A percentile compares a stretch with the other conserved stretches of the same genome.
These are phyloP conservation scores for Rhynchosporium secalis DNA, from an alignment of 2,329 filamentous ascomycete genomes.

Conservation along the genomic window DNA sequence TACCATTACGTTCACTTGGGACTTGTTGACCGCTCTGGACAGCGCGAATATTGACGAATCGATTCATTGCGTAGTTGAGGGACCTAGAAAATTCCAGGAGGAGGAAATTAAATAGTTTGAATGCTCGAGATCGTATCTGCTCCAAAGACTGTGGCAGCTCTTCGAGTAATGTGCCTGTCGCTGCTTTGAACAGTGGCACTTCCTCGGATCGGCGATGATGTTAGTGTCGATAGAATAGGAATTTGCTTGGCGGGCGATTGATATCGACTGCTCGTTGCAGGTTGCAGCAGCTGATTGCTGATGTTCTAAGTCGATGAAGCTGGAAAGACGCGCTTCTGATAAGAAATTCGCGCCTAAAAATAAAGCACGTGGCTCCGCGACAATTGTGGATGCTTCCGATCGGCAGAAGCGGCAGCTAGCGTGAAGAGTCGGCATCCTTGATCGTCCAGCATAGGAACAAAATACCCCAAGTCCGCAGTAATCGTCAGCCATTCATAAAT, in stretches of 20 bases:
- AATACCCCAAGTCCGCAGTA: too few species aligned
- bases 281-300: background rate
- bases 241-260: background rate
- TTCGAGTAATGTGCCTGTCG: background rate
- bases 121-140: background rate
- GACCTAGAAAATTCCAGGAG: background rate
- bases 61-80: background rate
- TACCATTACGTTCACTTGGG: background rate
- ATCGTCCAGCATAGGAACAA: too few species aligned
- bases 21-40: background rate
- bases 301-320: background rate
- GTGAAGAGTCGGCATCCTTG: too few species aligned
- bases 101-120: background rate
- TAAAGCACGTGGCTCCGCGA: background rate
- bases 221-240: too few species aligned
- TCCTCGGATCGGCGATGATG: too few species aligned
- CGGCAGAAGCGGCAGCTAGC: too few species aligned
- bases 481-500: too few species aligned
- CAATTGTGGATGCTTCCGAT: background rate
- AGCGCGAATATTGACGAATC: background rate
- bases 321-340: background rate
- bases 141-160: too few species aligned
- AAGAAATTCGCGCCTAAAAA: background rate
- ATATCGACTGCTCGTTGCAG: background rate
- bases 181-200: too few species aligned